Conservation (phyloP, 331 rosid genomes). For the Rosa hybrid region DNA sequence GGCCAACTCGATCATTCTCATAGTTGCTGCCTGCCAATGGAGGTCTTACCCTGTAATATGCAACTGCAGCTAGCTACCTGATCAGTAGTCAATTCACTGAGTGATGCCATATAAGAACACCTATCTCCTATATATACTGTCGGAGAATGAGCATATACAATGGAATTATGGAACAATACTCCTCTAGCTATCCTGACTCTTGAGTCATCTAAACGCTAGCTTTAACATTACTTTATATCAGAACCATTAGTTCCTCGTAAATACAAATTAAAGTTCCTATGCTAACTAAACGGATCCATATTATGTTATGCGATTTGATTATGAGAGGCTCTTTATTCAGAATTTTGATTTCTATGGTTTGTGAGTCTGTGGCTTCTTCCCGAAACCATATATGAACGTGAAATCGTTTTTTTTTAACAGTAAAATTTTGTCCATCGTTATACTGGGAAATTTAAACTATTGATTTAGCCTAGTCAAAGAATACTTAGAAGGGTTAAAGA, state of each 20-base stretch:
- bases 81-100: not conserved
- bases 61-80: slow-evolving; percentile 12
- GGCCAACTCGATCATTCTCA: not conserved
- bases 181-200: not conserved
- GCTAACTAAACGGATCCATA: not conserved
- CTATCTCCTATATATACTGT: slow-evolving; percentile 1
- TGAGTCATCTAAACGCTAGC: slow-evolving; percentile 1
- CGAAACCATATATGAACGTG: not conserved
- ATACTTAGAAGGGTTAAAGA: not conserved
- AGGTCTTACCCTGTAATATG: slow-evolving; percentile 30
- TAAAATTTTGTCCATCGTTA: not conserved
- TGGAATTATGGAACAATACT: slow-evolving; percentile 17
- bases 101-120: slow-evolving; percentile 1
- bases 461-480: slow-evolving; percentile 3
- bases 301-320: not conserved
- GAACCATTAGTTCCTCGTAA: not conserved
- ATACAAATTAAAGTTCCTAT: not conserved
- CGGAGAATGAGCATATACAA: slow-evolving; percentile 22
- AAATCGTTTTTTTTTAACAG: not conserved
- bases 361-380: not conserved
- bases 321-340: not conserved
- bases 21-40: slow-evolving; percentile 27
- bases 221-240: slow-evolving; percentile 4
- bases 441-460: not conserved
- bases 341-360: not conserved